phyloP scores from a whole-genome alignment of 2,329 filamentous ascomycete genomes.

The Rhexocercosporidium sp. region DNA sequence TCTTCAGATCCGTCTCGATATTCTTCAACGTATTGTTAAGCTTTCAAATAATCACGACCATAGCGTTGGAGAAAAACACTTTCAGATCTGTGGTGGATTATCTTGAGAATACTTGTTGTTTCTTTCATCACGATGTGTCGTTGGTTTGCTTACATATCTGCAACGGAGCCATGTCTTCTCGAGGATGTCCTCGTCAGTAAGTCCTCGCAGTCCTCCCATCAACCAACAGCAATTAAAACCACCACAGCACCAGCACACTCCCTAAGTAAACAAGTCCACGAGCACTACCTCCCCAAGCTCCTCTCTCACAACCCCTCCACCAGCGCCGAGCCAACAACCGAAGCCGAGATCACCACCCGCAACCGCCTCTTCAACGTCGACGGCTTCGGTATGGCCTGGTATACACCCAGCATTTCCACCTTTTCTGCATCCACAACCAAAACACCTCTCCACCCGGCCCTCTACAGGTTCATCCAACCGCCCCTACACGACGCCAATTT shows the following conservation, averaged over 20 bases:
- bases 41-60: too few relatives aligned
- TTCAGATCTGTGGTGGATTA: too few relatives aligned
- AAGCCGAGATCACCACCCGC: conserved; percentile 52
- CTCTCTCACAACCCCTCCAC: conserved; percentile 52
- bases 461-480: conserved; percentile 58
- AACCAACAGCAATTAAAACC: conserved; percentile 28
- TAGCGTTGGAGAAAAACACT: too few relatives aligned
- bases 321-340: conserved; percentile 44
- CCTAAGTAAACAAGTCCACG: conserved; percentile 52
- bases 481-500: conserved; percentile 60
- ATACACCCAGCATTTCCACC: conserved; percentile 49
- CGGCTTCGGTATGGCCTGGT: conserved; percentile 60
- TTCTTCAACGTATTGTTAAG: too few relatives aligned
- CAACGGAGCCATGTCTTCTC: conserved; percentile 57
- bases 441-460: conserved; percentile 49
- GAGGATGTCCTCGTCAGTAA: conserved; percentile 56
- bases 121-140: conserved; percentile 54
- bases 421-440: conserved; percentile 38
- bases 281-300: conserved; percentile 57
- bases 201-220: conserved; percentile 15
- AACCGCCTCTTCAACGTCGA: conserved; percentile 61
- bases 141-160: conserved; percentile 61
- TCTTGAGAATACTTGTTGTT: too few relatives aligned
- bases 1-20: too few relatives aligned
- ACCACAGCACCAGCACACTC: conserved; percentile 44